Conservation (phyloP, 352 stramenopile species). For the Blastocystis sp. region DNA sequence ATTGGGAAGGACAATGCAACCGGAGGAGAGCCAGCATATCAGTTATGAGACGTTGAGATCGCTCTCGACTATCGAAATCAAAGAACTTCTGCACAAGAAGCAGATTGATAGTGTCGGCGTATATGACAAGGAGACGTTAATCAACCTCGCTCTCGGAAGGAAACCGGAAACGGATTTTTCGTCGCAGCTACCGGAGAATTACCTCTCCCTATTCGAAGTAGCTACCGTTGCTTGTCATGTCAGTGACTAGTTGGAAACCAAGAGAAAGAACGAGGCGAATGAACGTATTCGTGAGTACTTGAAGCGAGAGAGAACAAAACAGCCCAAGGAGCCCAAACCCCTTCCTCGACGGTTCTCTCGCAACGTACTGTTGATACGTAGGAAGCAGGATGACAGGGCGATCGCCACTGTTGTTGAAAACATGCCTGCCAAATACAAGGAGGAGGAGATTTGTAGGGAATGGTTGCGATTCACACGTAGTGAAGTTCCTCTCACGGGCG, state of each 20-base stretch:
- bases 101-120: constrained; percentile 17
- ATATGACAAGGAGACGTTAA: neutral
- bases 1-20: no score
- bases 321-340: neutral
- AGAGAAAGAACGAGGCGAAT: neutral
- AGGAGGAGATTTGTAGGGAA: neutral
- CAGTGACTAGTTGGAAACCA: neutral
- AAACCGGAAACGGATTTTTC: neutral
- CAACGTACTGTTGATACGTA: neutral
- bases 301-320: neutral
- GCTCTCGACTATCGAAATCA: constrained; percentile 1
- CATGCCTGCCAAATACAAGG: neutral
- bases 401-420: constrained; percentile 3
- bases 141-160: neutral
- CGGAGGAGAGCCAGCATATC: no score
- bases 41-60: neutral
- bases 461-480: neutral
- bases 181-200: neutral
- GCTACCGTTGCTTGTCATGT: neutral
- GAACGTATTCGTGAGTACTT: neutral
- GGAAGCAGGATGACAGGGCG: neutral
- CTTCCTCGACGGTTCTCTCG: neutral
- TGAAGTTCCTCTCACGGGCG: constrained; percentile 13
- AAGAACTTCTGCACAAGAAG: constrained; percentile 22
- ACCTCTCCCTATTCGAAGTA: constrained; percentile 27